Evolutionary conservation across 1,139 yeast species (phyloP).

Genomic region (Starmera stellimalicola): DNA sequence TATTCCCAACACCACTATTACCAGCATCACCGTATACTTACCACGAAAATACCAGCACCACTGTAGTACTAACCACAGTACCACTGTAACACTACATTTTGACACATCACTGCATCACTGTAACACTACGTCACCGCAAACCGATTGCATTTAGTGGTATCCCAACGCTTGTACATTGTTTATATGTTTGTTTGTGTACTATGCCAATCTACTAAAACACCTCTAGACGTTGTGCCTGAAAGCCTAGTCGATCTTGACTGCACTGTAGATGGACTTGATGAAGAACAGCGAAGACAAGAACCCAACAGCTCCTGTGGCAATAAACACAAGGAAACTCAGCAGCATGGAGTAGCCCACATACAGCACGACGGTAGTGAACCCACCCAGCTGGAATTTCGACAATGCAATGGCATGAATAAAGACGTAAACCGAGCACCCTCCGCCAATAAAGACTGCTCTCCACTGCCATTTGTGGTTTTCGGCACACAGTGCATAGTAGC

Average conservation of each 20-base stretch:
- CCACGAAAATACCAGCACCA: no score
- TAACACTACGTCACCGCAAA: neutral
- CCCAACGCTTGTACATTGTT: no score
- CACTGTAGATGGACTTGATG: constrained; percentile 69
- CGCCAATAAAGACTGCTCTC: constrained; percentile 84
- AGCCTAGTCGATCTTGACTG: constrained; percentile 69
- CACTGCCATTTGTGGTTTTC: constrained; percentile 98
- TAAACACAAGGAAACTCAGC: constrained; percentile 61
- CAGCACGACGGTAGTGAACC: constrained; percentile 65
- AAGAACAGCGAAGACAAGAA: constrained; percentile 67
- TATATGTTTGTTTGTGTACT: no score
- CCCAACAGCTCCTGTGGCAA: constrained; percentile 86
- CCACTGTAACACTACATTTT: no score
- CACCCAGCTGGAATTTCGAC: constrained; percentile 61
- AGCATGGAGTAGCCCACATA: constrained; percentile 81
- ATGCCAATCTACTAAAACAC: no score
- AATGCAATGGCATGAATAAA: constrained; percentile 76
- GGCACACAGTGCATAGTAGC: constrained; percentile 77
- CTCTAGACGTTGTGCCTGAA: neutral
- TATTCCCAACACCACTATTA: no score
- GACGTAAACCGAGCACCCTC: constrained; percentile 80
- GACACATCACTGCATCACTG: neutral
- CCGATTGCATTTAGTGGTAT: no score
- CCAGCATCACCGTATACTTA: no score
- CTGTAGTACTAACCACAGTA: no score